Base-by-base conservation (phyloP, 192 early-diverging fungal genomes). In the Coemansia sp. region DNA sequence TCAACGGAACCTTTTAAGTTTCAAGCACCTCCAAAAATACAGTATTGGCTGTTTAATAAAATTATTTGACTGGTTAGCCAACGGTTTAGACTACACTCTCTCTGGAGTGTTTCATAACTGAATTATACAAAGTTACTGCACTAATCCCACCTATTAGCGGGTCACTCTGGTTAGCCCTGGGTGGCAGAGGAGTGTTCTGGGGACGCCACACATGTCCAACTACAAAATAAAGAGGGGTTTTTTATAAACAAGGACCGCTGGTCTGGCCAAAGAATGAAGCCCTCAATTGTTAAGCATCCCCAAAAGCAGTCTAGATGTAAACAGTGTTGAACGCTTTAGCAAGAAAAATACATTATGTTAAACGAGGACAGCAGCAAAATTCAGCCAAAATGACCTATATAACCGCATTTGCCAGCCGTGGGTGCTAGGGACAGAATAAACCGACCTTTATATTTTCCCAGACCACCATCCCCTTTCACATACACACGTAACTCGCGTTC, bases 1-100 rank as follows among this genome's bases (percentile, higher is more conserved):
- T 81, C 38, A 76, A 81, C 49, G 79, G 74, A 44, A 73, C 79
- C 2, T 81, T 81, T 24, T 81, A 68, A 21, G 23, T 14, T 20
- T 2, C 4, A n/a, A 17, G 17, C 15, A 14, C 38, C 12, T n/a
- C 18, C 18, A 54, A 54, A 54, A 54, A 25, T 15, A 54, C 31
- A 18, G 31, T 6, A 34, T 34, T 34, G 31, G 31, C 31, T 34
- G 31, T 34, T 34, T 34, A 34, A 34, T 34, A 34, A 31, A 34
- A 34, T 34, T 34, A 4, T 34, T 34, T 34, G 31, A 34, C 31
- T 8, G 31, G 31, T 34, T 34, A 34, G 31, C 31, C 31, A 34
- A 34, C 31, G 31, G 31, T 34, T 34, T 34, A 34, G 31, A 34
- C 31, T 34, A 34, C 31, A 34, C 8, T 34, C 7, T 34, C 31